Evolutionary conservation across 2,329 filamentous ascomycete species (phyloP), one percentile per base, ranked within the genome.

Genomic region (Lasiodiplodia gonubiensis): DNA sequence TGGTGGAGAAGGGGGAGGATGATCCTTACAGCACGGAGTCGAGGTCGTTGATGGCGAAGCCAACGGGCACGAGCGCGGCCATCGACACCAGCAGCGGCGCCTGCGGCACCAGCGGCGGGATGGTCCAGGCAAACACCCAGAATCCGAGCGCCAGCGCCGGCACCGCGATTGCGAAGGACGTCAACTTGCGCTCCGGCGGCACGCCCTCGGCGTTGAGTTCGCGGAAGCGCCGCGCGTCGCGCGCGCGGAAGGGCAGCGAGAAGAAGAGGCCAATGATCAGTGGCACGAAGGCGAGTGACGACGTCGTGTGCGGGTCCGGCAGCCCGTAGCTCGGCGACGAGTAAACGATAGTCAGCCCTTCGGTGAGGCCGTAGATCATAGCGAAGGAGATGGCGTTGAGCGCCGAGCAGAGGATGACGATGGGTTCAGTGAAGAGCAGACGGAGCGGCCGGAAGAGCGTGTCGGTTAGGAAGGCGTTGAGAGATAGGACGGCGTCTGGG

Each of bases 401-500:
- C 3, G 51, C 63, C 4, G 67, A 54, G 33, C 52, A 66, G 37
- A 65, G 52, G 18, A 67, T 64, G 66, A 67, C 52, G 59, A 67
- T 67, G n/a, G 66, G 66, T n/a, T 67, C 66, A 33, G 66, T 67
- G 49, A 67, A 55, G 23, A 67, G 66, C 14, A 67, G 52, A 35
- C 59, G 57, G n/a, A 55, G 39, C 2, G 66, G 66, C 3, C 66
- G 57, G 35, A 64, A 27, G 33, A 67, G 35, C 3, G 66, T 67
- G 7, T 33, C 30, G 46, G 37, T 49, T 2, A 67, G 37, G 25
- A 67, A 64, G 23, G 18, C 25, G 16, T 54, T 12, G 42, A 72
- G 48, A 0, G 67, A 67, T 0, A 63, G 51, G 11, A 55, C 64
- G 21, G 63, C 65, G 49, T 68, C 63, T 7, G 66, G 66, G 33